These are phyloP conservation scores for Tricharina praecox DNA, from an alignment of 495 filamentous ascomycete species.

Conservation along the genomic window DNA sequence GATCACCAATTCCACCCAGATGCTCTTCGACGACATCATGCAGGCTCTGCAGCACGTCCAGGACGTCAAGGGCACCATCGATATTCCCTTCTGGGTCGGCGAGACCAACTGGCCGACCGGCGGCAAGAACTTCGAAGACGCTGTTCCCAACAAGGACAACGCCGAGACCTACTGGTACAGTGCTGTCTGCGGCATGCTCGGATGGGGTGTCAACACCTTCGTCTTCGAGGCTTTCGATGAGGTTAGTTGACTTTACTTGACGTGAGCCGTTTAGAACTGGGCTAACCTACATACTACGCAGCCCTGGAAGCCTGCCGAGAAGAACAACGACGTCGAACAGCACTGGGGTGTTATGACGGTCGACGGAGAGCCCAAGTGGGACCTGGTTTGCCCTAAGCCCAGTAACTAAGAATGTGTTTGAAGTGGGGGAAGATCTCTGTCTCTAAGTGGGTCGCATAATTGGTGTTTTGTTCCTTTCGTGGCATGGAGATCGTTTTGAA, in stretches of 20 bases:
- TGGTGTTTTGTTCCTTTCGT: too few species aligned
- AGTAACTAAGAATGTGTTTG: too few species aligned
- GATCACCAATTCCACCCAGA: slow-evolving; percentile 44
- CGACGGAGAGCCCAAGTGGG: slow-evolving; percentile 47
- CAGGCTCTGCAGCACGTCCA: slow-evolving; percentile 46
- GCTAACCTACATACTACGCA: slow-evolving; percentile 38
- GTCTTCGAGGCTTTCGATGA: slow-evolving; percentile 59
- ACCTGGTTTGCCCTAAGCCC: slow-evolving; percentile 43
- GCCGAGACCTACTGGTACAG: slow-evolving; percentile 47
- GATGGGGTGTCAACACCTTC: slow-evolving; percentile 61
- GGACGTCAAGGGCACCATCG: slow-evolving; percentile 36
- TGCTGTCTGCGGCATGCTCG: slow-evolving; percentile 53
- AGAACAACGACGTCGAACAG: slow-evolving; percentile 60
- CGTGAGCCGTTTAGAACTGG: not conserved
- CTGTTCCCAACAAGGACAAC: slow-evolving; percentile 43
- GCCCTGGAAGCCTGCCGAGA: slow-evolving; percentile 51
- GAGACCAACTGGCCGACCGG: slow-evolving; percentile 48
- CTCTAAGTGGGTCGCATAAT: too few species aligned
- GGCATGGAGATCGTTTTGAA: too few species aligned
- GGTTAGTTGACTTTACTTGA: not conserved
- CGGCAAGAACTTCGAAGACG: slow-evolving; percentile 47
- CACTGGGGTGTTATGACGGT: slow-evolving; percentile 61
- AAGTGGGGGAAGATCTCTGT: too few species aligned
- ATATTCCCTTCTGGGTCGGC: slow-evolving; percentile 54
- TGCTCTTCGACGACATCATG: slow-evolving; percentile 59